Evolutionary conservation across 2,329 filamentous ascomycete genomes (phyloP).

Genomic region (Trichoderma brevicompactum): DNA sequence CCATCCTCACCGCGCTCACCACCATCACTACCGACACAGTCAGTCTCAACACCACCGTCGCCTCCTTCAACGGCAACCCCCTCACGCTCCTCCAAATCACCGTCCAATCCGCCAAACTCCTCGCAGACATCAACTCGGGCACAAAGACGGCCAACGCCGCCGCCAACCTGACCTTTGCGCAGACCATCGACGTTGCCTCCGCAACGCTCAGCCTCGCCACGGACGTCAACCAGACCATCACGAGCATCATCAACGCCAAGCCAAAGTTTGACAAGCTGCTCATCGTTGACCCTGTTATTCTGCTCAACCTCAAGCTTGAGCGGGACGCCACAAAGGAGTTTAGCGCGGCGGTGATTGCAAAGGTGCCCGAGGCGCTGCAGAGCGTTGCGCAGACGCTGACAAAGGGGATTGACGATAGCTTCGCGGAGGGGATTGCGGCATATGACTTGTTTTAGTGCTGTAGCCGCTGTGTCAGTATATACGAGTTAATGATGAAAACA

Average conservation of each 20-base stretch:
- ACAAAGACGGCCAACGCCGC: constrained; percentile 45
- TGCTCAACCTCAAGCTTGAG: constrained; percentile 48
- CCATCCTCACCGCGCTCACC: constrained; percentile 44
- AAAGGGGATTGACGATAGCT: constrained; percentile 45
- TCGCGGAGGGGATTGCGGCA: constrained; percentile 43
- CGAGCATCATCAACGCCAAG: constrained; percentile 46
- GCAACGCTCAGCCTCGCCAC: constrained; percentile 43
- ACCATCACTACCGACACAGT: constrained; percentile 42
- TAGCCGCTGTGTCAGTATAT: neutral
- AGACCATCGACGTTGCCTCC: constrained; percentile 46
- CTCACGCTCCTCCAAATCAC: constrained; percentile 49
- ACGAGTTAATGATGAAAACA: neutral
- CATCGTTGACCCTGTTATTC: constrained; percentile 49
- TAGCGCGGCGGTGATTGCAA: constrained; percentile 44
- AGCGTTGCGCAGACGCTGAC: constrained; percentile 43
- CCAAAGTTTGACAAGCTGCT: constrained; percentile 50
- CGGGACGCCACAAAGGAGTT: constrained; percentile 47
- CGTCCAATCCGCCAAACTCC: constrained; percentile 44
- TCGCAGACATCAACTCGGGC: constrained; percentile 47
- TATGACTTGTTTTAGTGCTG: neutral
- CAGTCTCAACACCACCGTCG: constrained; percentile 34
- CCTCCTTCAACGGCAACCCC: constrained; percentile 46
- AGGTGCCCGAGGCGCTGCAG: constrained; percentile 45
- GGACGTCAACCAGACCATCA: constrained; percentile 47
- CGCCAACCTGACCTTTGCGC: constrained; percentile 43